Conservation (phyloP, 2,329 filamentous ascomycete genomes). For the Ampelomyces quisqualis region DNA sequence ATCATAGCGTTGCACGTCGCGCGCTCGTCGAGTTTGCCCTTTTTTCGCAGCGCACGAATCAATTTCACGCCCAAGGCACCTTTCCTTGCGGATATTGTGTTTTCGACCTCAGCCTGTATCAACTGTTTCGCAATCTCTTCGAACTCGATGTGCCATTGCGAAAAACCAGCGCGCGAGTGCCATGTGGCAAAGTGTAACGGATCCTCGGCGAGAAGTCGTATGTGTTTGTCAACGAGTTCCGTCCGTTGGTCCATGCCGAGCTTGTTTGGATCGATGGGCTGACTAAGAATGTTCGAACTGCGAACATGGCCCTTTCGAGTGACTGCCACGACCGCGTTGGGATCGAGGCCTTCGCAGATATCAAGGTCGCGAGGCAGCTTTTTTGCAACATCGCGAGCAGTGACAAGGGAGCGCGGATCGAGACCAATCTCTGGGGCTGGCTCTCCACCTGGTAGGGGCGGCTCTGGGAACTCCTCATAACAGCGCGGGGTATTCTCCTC, state of each 20-base stretch:
- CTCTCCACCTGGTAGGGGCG: conserved; percentile 25
- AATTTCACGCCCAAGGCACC: conserved; percentile 77
- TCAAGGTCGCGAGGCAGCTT: conserved; percentile 46
- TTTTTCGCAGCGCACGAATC: conserved; percentile 79
- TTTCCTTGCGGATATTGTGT: conserved; percentile 74
- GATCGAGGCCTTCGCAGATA: conserved; percentile 42
- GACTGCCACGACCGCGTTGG: conserved; percentile 28
- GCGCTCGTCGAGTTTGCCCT: conserved; percentile 95
- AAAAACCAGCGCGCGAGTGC: conserved; percentile 62
- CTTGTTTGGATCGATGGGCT: conserved; percentile 28
- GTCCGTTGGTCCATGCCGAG: conserved; percentile 28
- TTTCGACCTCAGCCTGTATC: conserved; percentile 76
- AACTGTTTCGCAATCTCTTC: conserved; percentile 68
- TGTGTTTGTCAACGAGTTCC: conserved; percentile 64
- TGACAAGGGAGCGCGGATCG: conserved; percentile 41
- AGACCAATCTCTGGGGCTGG: conserved; percentile 29
- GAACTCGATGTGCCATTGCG: conserved; percentile 84
- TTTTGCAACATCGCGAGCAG: conserved; percentile 46
- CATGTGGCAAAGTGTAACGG: conserved; percentile 65
- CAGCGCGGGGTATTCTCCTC: conserved; percentile 70
- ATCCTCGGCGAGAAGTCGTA: conserved; percentile 71
- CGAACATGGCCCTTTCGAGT: conserved; percentile 25
- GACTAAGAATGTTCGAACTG: conserved; percentile 22
- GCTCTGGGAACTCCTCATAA: conserved; percentile 54
- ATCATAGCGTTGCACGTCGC: conserved; percentile 77